Conservation (phyloP, 768 basidiomycete genomes). For the Russula ochroleuca region DNA sequence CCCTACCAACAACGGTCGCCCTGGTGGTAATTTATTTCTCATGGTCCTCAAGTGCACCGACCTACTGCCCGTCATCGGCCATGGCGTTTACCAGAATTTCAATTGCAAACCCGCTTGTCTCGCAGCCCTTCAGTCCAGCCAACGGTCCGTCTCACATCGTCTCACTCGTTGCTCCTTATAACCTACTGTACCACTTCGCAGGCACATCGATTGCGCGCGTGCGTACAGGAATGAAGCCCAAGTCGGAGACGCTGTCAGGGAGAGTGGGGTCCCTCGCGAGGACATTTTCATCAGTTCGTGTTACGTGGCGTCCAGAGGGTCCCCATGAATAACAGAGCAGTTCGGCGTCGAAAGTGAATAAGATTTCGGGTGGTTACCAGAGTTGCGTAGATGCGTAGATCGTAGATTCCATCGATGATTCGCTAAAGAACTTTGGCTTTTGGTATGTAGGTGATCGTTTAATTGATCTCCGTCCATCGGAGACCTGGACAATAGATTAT, state of each 20-base stretch:
- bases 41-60: conserved; percentile 26
- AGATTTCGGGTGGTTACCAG: conserved; percentile 20
- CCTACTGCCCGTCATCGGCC: conserved; percentile 51
- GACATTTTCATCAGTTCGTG: conserved; percentile 68
- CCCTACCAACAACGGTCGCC: not conserved
- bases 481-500: conserved; percentile 40
- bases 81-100: conserved; percentile 67
- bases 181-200: conserved; percentile 28
- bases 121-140: conserved; percentile 63
- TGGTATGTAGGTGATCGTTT: not conserved
- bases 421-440: conserved; percentile 10
- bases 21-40: conserved; percentile 19
- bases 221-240: conserved; percentile 60
- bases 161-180: not conserved
- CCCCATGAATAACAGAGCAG: not conserved
- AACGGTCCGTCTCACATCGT: conserved; percentile 40
- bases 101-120: conserved; percentile 50
- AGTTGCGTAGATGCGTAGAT: conserved; percentile 10
- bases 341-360: conserved; percentile 26
- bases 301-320: not conserved
- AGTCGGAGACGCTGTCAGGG: conserved; percentile 56
- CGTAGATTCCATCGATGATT: conserved; percentile 18
- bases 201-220: conserved; percentile 73
- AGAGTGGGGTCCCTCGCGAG: conserved; percentile 51
- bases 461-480: not conserved